Percentiles rank a stretch among this genome's conserved stretches.
Evolutionary conservation across 345 rosid species (phyloP).

Genomic region (Microcos paniculata): DNA sequence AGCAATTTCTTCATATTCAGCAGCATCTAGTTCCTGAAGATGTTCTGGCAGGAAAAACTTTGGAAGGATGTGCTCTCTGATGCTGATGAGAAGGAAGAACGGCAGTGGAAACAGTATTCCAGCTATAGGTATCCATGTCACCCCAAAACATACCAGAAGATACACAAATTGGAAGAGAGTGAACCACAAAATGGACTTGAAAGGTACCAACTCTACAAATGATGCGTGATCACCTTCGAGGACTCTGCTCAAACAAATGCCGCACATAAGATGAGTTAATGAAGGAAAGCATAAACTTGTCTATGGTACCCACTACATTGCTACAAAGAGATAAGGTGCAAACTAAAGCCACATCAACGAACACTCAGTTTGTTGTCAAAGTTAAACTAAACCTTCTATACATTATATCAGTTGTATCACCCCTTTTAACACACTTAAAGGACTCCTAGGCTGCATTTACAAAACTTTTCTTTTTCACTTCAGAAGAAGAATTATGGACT

Average conservation of each 20-base stretch:
- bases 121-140: slow-evolving; percentile 82
- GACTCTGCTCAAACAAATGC: slow-evolving; percentile 43
- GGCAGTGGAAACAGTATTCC: slow-evolving; percentile 77
- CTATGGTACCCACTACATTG: not conserved
- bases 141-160: slow-evolving; percentile 61
- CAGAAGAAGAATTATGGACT: not conserved
- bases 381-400: not conserved
- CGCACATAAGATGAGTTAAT: slow-evolving; percentile 13
- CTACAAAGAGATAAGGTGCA: not conserved
- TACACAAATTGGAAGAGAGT: slow-evolving; percentile 69
- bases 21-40: slow-evolving; percentile 74
- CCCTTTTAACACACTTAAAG: not conserved
- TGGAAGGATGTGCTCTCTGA: slow-evolving; percentile 68
- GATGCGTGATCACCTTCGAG: slow-evolving; percentile 75
- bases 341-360: not conserved
- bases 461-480: not conserved
- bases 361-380: not conserved
- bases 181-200: slow-evolving; percentile 53
- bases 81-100: slow-evolving; percentile 61
- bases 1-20: slow-evolving; percentile 65
- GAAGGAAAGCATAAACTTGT: not conserved
- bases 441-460: not conserved
- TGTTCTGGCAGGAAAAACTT: slow-evolving; percentile 55
- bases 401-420: not conserved
- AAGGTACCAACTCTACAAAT: slow-evolving; percentile 70